Conservation (phyloP, 306 rosid species). For the Lathyrus tuberosus region DNA sequence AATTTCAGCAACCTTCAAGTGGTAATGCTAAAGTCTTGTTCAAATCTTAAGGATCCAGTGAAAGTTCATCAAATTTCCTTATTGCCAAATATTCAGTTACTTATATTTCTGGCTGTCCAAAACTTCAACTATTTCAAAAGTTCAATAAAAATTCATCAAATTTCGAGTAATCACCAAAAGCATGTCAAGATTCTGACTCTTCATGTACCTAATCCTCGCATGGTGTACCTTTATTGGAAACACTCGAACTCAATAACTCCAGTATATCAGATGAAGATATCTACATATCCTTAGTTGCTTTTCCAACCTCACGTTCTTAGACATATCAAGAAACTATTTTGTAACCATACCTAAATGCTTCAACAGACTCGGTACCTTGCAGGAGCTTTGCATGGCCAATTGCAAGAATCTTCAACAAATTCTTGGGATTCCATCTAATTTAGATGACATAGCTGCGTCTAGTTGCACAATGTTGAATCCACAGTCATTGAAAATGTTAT, state of each 20-base stretch:
- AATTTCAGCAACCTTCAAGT: too few species aligned
- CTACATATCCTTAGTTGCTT: slow-evolving; percentile 26
- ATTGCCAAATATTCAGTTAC: too few species aligned
- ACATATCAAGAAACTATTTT: slow-evolving; percentile 39
- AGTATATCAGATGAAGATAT: slow-evolving; percentile 35
- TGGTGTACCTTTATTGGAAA: slow-evolving; percentile 31
- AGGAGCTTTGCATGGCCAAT: slow-evolving; percentile 35
- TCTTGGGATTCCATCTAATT: slow-evolving; percentile 38
- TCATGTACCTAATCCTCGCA: slow-evolving; percentile 22
- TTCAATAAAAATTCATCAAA: too few species aligned
- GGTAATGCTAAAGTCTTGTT: too few species aligned
- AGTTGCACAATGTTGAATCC: slow-evolving; percentile 37
- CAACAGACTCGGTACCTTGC: slow-evolving; percentile 30
- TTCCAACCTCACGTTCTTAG: slow-evolving; percentile 19
- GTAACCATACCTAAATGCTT: slow-evolving; percentile 36
- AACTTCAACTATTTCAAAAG: too few species aligned
- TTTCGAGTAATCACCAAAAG: too few species aligned
- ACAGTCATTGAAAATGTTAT: too few species aligned
- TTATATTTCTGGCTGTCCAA: too few species aligned
- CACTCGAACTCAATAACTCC: slow-evolving; percentile 30
- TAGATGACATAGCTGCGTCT: slow-evolving; percentile 36
- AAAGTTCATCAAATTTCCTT: too few species aligned
- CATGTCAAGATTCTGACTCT: too few species aligned
- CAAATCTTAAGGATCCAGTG: too few species aligned
- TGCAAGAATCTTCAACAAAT: slow-evolving; percentile 39